Conservation (phyloP, 768 basidiomycete genomes). For the Suillus fuscotomentosus region DNA sequence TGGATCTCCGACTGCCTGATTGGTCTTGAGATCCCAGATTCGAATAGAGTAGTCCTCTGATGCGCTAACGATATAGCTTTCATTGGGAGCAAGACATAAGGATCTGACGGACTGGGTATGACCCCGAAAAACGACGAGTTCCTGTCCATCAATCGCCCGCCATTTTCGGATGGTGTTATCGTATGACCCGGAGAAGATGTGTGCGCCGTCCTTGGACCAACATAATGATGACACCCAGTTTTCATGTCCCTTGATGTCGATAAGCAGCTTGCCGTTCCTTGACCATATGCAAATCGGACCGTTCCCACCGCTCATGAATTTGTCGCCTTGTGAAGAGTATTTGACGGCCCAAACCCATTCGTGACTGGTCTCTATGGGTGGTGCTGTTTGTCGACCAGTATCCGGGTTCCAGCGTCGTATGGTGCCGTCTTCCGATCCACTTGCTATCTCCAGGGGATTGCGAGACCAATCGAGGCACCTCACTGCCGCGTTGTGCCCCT, state of each 20-base stretch:
- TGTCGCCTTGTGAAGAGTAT: background rate
- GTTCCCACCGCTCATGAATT: background rate
- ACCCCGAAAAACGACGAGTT: background rate
- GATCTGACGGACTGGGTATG: background rate
- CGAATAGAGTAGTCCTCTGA: background rate
- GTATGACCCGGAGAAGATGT: background rate
- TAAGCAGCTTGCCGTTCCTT: background rate
- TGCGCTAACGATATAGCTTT: background rate
- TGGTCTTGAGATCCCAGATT: background rate
- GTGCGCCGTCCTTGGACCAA: background rate
- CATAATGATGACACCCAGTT: background rate
- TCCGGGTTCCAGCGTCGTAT: slow-evolving; percentile 13
- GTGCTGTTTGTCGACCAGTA: background rate
- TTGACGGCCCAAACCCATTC: background rate
- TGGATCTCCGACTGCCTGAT: slow-evolving; percentile 25
- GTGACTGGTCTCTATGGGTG: background rate
- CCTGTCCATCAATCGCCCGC: background rate
- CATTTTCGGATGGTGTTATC: background rate
- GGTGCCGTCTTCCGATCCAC: slow-evolving; percentile 6
- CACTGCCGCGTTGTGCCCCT: background rate
- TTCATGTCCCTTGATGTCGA: background rate
- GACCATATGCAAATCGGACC: background rate
- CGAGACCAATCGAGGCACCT: slow-evolving; percentile 12
- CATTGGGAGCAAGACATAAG: background rate
- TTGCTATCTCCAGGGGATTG: slow-evolving; percentile 8